Evolutionary conservation across 106 monocot species (phyloP), one percentile per base, ranked within the genome.

Genomic region (Phalaenopsis equestris): DNA sequence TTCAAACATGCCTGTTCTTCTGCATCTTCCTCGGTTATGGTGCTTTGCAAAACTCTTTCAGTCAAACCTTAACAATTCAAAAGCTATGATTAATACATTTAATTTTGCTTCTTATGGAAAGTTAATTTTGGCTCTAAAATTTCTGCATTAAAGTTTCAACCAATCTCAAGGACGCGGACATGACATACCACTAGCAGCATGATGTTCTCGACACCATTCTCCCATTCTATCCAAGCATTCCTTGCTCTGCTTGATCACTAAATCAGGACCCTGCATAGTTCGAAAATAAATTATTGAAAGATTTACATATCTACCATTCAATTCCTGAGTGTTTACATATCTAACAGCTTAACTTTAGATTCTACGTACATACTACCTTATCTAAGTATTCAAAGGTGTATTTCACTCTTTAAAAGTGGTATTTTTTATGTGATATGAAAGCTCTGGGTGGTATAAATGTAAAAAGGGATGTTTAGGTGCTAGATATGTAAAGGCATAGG

Each of bases 181-280:
- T 2, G 46, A 75, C 80, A 77, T 91, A 97, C 97, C 97, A 86
- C 97, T 97, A 77, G 88, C 83, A 81, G 78, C 80, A 83, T 97
- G 97, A 91, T 97, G 92, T 7, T 86, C 84, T 37, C 56, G 79
- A 84, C 97, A 97, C 97, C 97, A 97, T 75, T 90, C 92, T n/a
- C 86, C 89, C 98, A 98, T 98, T 24, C 85, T 92, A 77, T 98
- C 92, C 75, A 98, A 82, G 72, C 94, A 92, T 77, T 94, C 89
- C 76, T 94, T 92, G 79, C 89, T 79, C 75, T 98, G 98, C 37
- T 81, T 80, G 67, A 98, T 91, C 21, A 94, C 94, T 87, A 94
- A 86, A 87, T 94, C 90, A 55, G 98, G 98, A 85, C 98, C 98
- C 98, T 98, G 76, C 76, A 52, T n/a, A 4, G 9, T 74, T 36